Base-by-base conservation (phyloP, 768 basidiomycete genomes). In the Mycena maculata region DNA sequence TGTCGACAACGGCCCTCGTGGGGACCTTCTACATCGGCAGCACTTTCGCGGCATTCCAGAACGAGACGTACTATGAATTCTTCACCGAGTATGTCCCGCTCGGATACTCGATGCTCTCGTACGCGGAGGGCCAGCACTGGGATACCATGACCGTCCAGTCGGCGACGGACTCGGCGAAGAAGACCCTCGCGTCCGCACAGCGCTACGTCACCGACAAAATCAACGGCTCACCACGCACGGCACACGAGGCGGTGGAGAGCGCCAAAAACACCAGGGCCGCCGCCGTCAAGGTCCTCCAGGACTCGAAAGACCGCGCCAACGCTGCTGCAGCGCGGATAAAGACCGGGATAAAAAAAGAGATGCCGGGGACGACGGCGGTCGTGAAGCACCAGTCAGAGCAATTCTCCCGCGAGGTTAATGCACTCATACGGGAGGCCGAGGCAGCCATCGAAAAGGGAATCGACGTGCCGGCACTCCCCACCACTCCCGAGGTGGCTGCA, bases 1-100 rank as follows among this genome's bases (percentile, higher is more conserved):
- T 90, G 78, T 88, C 91, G 59, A 90, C 93, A 18, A 79, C 90
- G 45, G 84, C 88, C 12, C 84, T 88, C 23, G 87, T 88, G 20
- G 87, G 90, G 52, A 88, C 90, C 20, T 95, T 95, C 82, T 97
- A 96, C 84, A 81, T 90, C 64, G 88, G 90, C 55, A 94, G 94
- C 78, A 87, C 91, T 11, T 92, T 93, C 77, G 80, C 89, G 63
- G 88, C 94, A 23, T 91, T 92, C 81, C 86, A 91, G 73, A 90
- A 87, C 77, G 91, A 90, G 71, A 77, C 82, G 2, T 98, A 96
- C 82, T 90, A 92, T 75, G 92, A 96, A 70, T 85, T 97, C 76
- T 98, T 98, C 83, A 85, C 89, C 61, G 87, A 90, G 72, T 83
- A 87, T 45, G 88, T 96, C 59, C 96, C 96, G 2, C 84, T 93